Evolutionary conservation across 2,329 filamentous ascomycete genomes (phyloP).

Genomic region (Leptographium procerum): DNA sequence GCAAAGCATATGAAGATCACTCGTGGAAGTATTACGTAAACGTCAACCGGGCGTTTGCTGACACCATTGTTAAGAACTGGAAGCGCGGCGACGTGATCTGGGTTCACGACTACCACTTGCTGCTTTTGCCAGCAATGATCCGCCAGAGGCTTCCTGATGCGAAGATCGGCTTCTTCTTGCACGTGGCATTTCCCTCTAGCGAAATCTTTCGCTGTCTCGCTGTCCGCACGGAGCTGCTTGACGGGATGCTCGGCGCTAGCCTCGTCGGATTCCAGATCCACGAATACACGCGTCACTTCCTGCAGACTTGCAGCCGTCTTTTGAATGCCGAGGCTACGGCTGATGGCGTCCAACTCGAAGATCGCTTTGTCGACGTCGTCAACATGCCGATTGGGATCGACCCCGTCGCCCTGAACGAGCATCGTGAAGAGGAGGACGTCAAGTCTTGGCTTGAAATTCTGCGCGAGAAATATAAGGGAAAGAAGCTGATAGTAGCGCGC

Average conservation of each 20-base stretch:
- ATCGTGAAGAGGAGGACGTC: slow-evolving; percentile 63
- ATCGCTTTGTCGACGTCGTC: slow-evolving; percentile 83
- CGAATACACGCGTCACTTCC: slow-evolving; percentile 87
- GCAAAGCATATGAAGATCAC: slow-evolving; percentile 95
- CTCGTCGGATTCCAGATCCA: slow-evolving; percentile 87
- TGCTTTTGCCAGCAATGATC: slow-evolving; percentile 81
- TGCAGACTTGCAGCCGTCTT: slow-evolving; percentile 88
- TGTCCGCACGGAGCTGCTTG: slow-evolving; percentile 72
- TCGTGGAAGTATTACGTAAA: slow-evolving; percentile 93
- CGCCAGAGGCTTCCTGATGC: slow-evolving; percentile 84
- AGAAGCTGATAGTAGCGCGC: slow-evolving; percentile 81
- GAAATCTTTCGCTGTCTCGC: slow-evolving; percentile 91
- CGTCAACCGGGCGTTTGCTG: slow-evolving; percentile 85
- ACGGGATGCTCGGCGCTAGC: slow-evolving; percentile 88
- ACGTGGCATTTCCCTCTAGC: slow-evolving; percentile 89
- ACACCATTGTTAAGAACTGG: slow-evolving; percentile 83
- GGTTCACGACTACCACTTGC: slow-evolving; percentile 91
- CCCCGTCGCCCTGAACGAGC: slow-evolving; percentile 59
- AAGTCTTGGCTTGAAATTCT: slow-evolving; percentile 69
- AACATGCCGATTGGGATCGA: slow-evolving; percentile 86
- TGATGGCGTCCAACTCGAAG: slow-evolving; percentile 80
- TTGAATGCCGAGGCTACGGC: slow-evolving; percentile 82
- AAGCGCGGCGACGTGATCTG: slow-evolving; percentile 88
- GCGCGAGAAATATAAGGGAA: slow-evolving; percentile 73
- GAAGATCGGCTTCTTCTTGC: slow-evolving; percentile 91